phyloP scores from a whole-genome alignment of 768 basidiomycete genomes.

The Pleurotus djamor region DNA sequence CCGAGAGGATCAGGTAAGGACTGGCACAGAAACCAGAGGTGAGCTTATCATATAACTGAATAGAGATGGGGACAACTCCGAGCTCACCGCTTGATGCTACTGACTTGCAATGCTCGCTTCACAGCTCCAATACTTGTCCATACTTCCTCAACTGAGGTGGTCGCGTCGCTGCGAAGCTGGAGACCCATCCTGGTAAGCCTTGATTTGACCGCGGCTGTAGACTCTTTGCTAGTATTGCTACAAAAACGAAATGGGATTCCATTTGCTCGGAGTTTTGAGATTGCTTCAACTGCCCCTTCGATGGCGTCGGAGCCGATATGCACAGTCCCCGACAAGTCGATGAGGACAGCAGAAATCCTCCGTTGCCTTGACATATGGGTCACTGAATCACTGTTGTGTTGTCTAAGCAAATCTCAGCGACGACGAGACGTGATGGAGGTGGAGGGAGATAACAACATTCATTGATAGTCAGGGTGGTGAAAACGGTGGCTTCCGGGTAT shows the following conservation, averaged over 20 bases:
- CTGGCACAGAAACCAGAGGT: conserved; percentile 22
- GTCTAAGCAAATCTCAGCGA: no score
- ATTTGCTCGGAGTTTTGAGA: no score
- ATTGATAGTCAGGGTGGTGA: no score
- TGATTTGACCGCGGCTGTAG: conserved; percentile 37
- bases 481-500: no score
- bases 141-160: conserved; percentile 31
- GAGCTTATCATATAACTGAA: neutral
- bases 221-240: conserved; percentile 41
- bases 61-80: neutral
- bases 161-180: conserved; percentile 22
- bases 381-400: no score
- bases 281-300: conserved; percentile 42
- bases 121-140: conserved; percentile 68
- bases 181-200: conserved; percentile 50
- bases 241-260: no score
- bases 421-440: no score
- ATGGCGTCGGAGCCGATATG: conserved; percentile 52
- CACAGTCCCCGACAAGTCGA: conserved; percentile 70
- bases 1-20: conserved; percentile 56
- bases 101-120: conserved; percentile 36
- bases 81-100: conserved; percentile 37
- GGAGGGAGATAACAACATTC: no score
- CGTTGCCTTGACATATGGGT: conserved; percentile 23
- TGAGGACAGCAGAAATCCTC: conserved; percentile 46